Percentiles rank a stretch among this genome's conserved stretches.
Evolutionary conservation across 2,329 filamentous ascomycete species (phyloP).

Genomic region (Xylaria sp.): DNA sequence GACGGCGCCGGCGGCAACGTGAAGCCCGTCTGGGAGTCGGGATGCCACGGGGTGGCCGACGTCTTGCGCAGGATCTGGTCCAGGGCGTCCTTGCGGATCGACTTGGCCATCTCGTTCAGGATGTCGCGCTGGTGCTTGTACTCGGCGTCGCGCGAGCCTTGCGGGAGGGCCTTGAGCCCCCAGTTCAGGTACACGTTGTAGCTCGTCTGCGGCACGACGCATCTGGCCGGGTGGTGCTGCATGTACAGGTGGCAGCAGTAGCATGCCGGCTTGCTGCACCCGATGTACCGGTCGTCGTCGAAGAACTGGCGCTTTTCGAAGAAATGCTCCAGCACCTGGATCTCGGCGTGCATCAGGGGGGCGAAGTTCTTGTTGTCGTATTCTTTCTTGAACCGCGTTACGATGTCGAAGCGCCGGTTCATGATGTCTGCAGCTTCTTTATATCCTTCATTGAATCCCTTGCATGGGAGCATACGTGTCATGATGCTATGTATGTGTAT

Average conservation of each 20-base stretch:
- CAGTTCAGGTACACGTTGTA: slow-evolving; percentile 56
- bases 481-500: slow-evolving; percentile 49
- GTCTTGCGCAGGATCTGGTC: slow-evolving; percentile 39
- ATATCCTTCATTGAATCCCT: slow-evolving; percentile 34
- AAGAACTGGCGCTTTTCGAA: slow-evolving; percentile 50
- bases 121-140: slow-evolving; percentile 40
- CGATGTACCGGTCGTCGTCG: slow-evolving; percentile 57
- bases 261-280: slow-evolving; percentile 63
- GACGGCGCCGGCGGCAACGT: slow-evolving; percentile 29
- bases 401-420: slow-evolving; percentile 45
- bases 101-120: slow-evolving; percentile 41
- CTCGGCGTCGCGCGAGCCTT: slow-evolving; percentile 23
- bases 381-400: slow-evolving; percentile 39
- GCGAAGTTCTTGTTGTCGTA: slow-evolving; percentile 45
- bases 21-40: slow-evolving; percentile 43
- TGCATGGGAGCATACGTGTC: slow-evolving; percentile 45
- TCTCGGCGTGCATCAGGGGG: slow-evolving; percentile 56
- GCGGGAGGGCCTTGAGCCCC: slow-evolving; percentile 46
- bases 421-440: slow-evolving; percentile 40
- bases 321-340: slow-evolving; percentile 61
- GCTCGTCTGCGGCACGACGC: slow-evolving; percentile 51
- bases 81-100: slow-evolving; percentile 42
- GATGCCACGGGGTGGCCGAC: slow-evolving; percentile 30
- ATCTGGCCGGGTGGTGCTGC: slow-evolving; percentile 50
- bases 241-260: slow-evolving; percentile 61